phyloP scores from a whole-genome alignment of 2,329 filamentous ascomycete species.

The Penicillium sp. region DNA sequence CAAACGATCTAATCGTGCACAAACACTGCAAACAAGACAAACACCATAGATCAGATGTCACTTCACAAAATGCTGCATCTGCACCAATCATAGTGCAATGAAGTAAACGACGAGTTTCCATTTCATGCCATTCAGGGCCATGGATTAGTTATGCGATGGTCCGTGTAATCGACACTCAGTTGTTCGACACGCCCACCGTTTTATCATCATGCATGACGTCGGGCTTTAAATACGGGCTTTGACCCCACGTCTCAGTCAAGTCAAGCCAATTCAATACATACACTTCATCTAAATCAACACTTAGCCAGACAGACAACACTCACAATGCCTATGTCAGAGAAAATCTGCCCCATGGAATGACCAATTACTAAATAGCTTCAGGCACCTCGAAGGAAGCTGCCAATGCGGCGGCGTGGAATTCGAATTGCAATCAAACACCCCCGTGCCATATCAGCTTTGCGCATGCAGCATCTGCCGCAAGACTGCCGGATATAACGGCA shows the following conservation, averaged over 20 bases:
- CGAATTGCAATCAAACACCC: conserved; percentile 42
- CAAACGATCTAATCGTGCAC: neutral
- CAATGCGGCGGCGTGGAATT: conserved; percentile 49
- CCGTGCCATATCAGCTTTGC: conserved; percentile 48
- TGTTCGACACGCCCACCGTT: neutral
- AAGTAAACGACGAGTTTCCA: neutral
- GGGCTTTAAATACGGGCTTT: neutral
- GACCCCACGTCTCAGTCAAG: neutral
- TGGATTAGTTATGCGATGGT: neutral
- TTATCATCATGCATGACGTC: neutral
- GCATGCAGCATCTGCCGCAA: conserved; percentile 50
- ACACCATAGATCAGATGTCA: neutral
- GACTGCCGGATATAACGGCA: conserved; percentile 42
- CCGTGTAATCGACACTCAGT: neutral
- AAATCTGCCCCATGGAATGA: neutral
- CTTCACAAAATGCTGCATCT: neutral
- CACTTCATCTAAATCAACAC: neutral
- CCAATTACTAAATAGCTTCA: conserved; percentile 17
- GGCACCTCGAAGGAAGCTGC: conserved; percentile 47
- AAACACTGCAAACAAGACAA: conserved; percentile 3
- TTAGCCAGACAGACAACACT: neutral
- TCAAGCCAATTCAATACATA: neutral
- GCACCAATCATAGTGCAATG: neutral
- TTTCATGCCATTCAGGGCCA: neutral
- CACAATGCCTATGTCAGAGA: conserved; percentile 25